phyloP scores from a whole-genome alignment of 371 early-diverging fungal genomes.

The Mortierella sp. region DNA sequence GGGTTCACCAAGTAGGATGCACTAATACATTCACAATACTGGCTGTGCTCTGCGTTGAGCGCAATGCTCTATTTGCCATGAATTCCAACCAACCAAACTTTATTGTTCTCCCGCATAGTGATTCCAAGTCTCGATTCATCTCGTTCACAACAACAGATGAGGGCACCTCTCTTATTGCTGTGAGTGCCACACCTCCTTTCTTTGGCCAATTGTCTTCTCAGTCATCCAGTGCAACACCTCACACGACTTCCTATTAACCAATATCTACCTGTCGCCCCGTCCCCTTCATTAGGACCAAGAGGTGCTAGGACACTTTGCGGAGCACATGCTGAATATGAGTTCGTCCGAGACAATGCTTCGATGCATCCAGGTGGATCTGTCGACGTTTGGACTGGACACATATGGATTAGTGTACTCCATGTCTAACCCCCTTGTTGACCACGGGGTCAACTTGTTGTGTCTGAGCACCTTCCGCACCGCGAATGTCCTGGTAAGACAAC shows the following conservation, averaged over 20 bases:
- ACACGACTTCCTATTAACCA: not conserved
- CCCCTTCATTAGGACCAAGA: constrained; percentile 30
- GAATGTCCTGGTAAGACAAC: constrained; percentile 62
- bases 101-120: not conserved
- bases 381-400: constrained; percentile 62
- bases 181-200: not conserved
- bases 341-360: constrained; percentile 57
- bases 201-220: not conserved
- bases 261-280: not conserved
- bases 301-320: constrained; percentile 62
- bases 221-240: not conserved
- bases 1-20: constrained; percentile 19
- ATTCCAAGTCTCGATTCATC: constrained; percentile 54
- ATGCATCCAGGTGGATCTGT: constrained; percentile 69
- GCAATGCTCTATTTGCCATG: not conserved
- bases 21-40: not conserved
- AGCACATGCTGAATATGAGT: constrained; percentile 58
- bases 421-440: constrained; percentile 64
- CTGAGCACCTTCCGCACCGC: constrained; percentile 64
- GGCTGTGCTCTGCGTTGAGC: not conserved
- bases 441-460: constrained; percentile 63
- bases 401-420: constrained; percentile 69
- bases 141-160: constrained; percentile 68
- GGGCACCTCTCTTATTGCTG: constrained; percentile 67
- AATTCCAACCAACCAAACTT: not conserved